Evolutionary conservation across 108 stramenopile genomes (phyloP).

Genomic region (Cyclotella baltica): DNA sequence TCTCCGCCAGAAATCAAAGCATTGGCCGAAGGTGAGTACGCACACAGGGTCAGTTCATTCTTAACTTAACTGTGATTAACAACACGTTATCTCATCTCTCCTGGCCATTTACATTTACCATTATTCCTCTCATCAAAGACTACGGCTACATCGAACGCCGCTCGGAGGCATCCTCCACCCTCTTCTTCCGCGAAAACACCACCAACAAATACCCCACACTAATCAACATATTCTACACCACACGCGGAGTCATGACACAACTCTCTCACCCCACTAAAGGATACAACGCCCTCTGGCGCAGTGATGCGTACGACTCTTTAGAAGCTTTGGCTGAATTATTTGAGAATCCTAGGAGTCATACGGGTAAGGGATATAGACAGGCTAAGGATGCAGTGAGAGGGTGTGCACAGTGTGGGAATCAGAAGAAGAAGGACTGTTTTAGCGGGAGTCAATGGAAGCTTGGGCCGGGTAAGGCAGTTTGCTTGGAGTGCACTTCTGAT

Average conservation of each 20-base stretch:
- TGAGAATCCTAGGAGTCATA: slow-evolving; percentile 31
- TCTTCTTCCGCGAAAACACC: slow-evolving; percentile 30
- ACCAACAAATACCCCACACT: slow-evolving; percentile 9
- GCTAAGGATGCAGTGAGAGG: slow-evolving; percentile 31
- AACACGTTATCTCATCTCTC: not conserved
- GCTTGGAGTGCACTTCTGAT: slow-evolving; percentile 25
- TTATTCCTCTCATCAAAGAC: not conserved
- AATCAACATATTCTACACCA: slow-evolving; percentile 51
- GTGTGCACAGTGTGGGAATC: slow-evolving; percentile 34
- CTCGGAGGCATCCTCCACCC: slow-evolving; percentile 21
- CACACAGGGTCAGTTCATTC: not conserved
- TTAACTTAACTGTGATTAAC: not conserved
- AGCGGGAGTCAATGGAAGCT: slow-evolving; percentile 36
- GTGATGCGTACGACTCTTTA: slow-evolving; percentile 40
- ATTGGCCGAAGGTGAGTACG: slow-evolving; percentile 14
- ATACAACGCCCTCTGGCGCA: slow-evolving; percentile 37
- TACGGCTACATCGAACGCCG: slow-evolving; percentile 38
- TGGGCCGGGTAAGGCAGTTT: slow-evolving; percentile 33
- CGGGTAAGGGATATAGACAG: slow-evolving; percentile 30
- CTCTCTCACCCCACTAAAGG: slow-evolving; percentile 33
- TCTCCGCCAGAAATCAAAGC: slow-evolving; percentile 21
- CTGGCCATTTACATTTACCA: not conserved
- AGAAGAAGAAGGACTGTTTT: slow-evolving; percentile 28
- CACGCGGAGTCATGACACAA: slow-evolving; percentile 47
- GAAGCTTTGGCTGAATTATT: slow-evolving; percentile 27